phyloP scores from a whole-genome alignment of 2,329 filamentous ascomycete species.

The Diaporthe destruens region DNA sequence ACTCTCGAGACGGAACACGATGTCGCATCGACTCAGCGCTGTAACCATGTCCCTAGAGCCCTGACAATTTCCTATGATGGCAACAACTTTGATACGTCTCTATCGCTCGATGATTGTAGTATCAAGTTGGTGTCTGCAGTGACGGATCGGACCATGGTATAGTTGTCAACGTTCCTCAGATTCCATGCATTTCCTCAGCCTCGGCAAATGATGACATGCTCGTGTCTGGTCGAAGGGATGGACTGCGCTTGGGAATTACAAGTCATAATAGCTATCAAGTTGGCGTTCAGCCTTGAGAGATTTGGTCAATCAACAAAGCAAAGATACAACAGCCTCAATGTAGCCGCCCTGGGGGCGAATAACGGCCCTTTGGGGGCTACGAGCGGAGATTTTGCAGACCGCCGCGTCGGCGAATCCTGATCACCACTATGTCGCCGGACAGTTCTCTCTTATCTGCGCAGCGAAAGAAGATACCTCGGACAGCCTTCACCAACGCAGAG shows the following conservation, averaged over 20 bases:
- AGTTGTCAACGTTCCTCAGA: neutral
- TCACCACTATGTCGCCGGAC: neutral
- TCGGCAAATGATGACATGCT: neutral
- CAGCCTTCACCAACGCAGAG: neutral
- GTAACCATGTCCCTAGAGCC: neutral
- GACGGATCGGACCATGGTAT: neutral
- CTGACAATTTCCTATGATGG: neutral
- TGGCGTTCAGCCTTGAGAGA: neutral
- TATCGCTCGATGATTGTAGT: no score
- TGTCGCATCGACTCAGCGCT: neutral
- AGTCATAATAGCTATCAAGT: no score
- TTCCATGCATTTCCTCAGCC: neutral
- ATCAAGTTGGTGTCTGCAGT: neutral
- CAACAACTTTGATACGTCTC: neutral
- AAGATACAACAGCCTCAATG: neutral
- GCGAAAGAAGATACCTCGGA: neutral
- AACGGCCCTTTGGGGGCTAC: neutral
- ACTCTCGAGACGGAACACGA: neutral
- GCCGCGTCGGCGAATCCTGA: neutral
- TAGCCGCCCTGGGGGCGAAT: neutral
- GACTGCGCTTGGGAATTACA: no score
- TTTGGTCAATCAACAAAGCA: neutral
- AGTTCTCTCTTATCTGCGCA: neutral
- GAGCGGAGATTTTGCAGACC: no score
- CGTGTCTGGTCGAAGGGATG: neutral